Conservation (phyloP, 2,329 filamentous ascomycete genomes). For the Apiospora rasikravindrae region DNA sequence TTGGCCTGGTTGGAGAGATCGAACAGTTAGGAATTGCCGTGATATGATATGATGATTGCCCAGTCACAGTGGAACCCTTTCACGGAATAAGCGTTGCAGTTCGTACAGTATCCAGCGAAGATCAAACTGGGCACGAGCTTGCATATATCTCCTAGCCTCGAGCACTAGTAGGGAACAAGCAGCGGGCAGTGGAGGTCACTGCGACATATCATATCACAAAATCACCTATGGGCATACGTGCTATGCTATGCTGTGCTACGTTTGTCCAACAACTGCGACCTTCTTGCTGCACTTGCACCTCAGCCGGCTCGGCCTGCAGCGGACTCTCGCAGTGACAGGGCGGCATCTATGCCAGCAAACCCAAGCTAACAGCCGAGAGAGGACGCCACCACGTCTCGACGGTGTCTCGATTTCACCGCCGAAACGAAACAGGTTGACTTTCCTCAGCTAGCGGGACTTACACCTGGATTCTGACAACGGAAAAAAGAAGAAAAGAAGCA, state of each 20-base stretch:
- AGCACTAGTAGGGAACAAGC: not conserved
- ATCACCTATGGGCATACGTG: not conserved
- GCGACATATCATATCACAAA: slow-evolving; percentile 15
- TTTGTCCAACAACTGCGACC: not conserved
- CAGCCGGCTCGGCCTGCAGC: not conserved
- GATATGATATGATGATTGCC: not conserved
- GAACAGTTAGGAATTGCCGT: not conserved
- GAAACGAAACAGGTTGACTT: not conserved
- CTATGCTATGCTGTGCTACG: not conserved
- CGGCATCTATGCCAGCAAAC: not conserved
- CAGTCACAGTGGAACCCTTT: not conserved
- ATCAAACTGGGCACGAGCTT: slow-evolving; percentile 7
- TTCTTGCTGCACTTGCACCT: no score
- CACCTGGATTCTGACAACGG: not conserved
- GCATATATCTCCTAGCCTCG: slow-evolving; percentile 13
- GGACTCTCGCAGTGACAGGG: not conserved
- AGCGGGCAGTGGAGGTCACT: not conserved
- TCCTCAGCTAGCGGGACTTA: not conserved
- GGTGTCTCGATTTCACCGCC: not conserved
- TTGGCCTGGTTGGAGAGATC: slow-evolving; percentile 8
- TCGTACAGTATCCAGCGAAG: not conserved
- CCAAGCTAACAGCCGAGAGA: not conserved
- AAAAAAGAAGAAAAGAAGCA: not conserved
- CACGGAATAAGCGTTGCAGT: not conserved
- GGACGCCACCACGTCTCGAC: not conserved